These are phyloP conservation scores for Annulohypoxylon truncatum DNA, from an alignment of 2,329 filamentous ascomycete genomes.

Conservation along the genomic window DNA sequence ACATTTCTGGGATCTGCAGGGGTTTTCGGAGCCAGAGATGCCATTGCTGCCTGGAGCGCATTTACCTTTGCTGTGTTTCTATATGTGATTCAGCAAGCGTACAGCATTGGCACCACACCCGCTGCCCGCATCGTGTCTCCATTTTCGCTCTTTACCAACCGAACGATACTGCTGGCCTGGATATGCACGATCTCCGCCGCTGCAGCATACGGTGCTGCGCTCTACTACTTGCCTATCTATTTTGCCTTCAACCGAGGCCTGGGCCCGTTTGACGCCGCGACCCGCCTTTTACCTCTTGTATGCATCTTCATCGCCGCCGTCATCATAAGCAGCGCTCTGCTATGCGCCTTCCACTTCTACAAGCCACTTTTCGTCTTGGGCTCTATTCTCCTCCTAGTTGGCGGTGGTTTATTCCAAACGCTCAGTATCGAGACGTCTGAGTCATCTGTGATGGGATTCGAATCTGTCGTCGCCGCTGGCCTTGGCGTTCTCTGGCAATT, in stretches of 20 bases:
- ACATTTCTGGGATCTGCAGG: conserved; percentile 63
- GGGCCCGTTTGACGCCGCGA: conserved; percentile 54
- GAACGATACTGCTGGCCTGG: conserved; percentile 57
- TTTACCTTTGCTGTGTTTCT: conserved; percentile 57
- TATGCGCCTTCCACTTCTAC: conserved; percentile 55
- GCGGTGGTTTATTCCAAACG: conserved; percentile 46
- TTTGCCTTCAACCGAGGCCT: conserved; percentile 63
- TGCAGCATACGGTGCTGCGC: conserved; percentile 53
- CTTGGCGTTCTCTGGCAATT: conserved; percentile 51
- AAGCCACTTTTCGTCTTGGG: conserved; percentile 49
- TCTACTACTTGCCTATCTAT: conserved; percentile 67
- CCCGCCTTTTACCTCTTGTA: conserved; percentile 54
- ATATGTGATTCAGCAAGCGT: conserved; percentile 61
- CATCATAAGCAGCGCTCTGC: conserved; percentile 63
- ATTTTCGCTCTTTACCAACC: conserved; percentile 54
- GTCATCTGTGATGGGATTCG: conserved; percentile 48
- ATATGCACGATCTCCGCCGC: conserved; percentile 53
- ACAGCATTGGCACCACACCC: conserved; percentile 57
- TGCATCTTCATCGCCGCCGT: conserved; percentile 64
- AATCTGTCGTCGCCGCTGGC: conserved; percentile 50
- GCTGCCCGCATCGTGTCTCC: conserved; percentile 58
- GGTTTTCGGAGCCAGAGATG: conserved; percentile 58
- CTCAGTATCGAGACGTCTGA: conserved; percentile 43
- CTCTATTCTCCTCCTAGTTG: conserved; percentile 45
- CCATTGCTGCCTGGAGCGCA: conserved; percentile 61